Percentiles rank a stretch among this genome's conserved stretches.
phyloP scores from a whole-genome alignment of 208 protist species.

The Trypanosomatidae sp. region DNA sequence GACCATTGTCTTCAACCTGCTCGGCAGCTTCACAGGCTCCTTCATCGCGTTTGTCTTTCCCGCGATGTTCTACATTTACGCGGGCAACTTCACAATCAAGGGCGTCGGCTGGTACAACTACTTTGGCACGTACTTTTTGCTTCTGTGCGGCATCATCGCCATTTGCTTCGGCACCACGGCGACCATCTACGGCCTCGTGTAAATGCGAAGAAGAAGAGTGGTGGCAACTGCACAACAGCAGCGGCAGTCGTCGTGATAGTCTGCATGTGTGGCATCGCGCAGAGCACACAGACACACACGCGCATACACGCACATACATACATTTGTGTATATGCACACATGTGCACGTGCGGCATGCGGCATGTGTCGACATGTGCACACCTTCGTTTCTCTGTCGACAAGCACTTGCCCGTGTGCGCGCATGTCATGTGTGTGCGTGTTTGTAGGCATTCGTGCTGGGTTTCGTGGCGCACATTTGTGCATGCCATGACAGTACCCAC shows the following conservation, averaged over 20 bases:
- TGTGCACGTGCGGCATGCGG: too few species aligned
- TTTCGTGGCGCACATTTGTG: too few species aligned
- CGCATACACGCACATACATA: slow-evolving; percentile 4
- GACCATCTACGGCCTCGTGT: slow-evolving; percentile 33
- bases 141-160: slow-evolving; percentile 25
- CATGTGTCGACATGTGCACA: too few species aligned
- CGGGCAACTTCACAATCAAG: slow-evolving; percentile 17
- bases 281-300: not conserved
- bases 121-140: slow-evolving; percentile 16
- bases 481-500: too few species aligned
- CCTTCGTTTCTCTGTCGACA: too few species aligned
- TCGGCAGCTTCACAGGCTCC: slow-evolving; percentile 38
- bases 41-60: slow-evolving; percentile 73
- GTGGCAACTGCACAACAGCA: too few species aligned
- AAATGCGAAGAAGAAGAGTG: slow-evolving; percentile 1
- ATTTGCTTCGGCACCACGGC: slow-evolving; percentile 45
- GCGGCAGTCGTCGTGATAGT: not conserved
- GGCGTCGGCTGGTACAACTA: slow-evolving; percentile 24
- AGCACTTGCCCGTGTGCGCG: too few species aligned
- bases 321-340: too few species aligned
- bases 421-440: too few species aligned
- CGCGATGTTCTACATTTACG: slow-evolving; percentile 55
- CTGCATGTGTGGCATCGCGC: not conserved
- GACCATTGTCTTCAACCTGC: slow-evolving; percentile 51
- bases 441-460: too few species aligned